Evolutionary conservation across 2,329 filamentous ascomycete genomes (phyloP), one percentile per base, ranked within the genome.

Genomic region (Bretziella fagacearum): DNA sequence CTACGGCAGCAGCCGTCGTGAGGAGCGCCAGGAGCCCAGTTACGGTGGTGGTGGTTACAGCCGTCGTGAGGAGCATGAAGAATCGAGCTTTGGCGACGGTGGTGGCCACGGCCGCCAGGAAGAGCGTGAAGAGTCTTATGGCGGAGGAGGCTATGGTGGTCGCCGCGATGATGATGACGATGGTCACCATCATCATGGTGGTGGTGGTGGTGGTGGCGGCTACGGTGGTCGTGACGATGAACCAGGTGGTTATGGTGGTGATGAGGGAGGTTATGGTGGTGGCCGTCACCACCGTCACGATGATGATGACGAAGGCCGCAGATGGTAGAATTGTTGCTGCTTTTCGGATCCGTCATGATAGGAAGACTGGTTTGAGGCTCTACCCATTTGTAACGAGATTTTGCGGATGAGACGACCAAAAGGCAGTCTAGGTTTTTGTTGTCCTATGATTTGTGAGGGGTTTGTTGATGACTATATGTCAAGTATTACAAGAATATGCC

Each of bases 1-100:
- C 45, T 69, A 68, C 3, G 71, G 73, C 36, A 70, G 73, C 4
- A 78, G 74, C 52, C 70, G 71, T 32, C 73, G 70, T 25, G 66
- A 62, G 17, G 68, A 71, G 46, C 46, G 57, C 61, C 23, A 59
- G 40, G 53, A 56, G 41, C 50, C 56, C 23, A 44, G 49, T 20
- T 54, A 59, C 17, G 55, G 55, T 25, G 55, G 55, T 35, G 54
- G 57, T 18, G 15, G 15, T 26, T 29, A 29, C 10, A 18, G 26
- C 15, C n/a, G 53, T 36, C 52, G 50, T 29, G 51, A 47, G 25
- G 53, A 53, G 23, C 55, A 54, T 32, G 52, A 59, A 44, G 55
- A 58, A 26, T 17, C 57, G 42, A 55, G 57, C 48, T 52, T 59
- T 40, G 51, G 55, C 26, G 52, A 57, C 43, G 52, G 50, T 40